Base-by-base conservation (phyloP, 2,329 filamentous ascomycete species). In the Juglanconis sp. region DNA sequence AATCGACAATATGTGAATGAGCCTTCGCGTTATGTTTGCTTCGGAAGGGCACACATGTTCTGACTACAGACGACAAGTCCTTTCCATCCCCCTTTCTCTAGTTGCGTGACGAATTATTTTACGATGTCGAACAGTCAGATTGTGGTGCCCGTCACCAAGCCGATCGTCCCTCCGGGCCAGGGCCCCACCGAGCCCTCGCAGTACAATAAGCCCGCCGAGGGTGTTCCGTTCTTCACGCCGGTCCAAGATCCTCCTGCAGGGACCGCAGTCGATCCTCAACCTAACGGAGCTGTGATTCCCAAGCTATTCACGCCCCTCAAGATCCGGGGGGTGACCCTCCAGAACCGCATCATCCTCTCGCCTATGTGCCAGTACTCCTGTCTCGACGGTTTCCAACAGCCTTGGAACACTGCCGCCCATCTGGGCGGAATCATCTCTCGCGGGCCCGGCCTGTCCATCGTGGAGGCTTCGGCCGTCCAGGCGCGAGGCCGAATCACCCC, bases 301-400 rank as follows among this genome's bases (percentile, higher is more conserved):
- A 69, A 65, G 44, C 67, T 81, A 32, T 81, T 81, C 68, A 72
- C 71, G 0, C 78, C 79, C 3, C 66, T 81, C 44, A 77, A 70
- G 51, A 74, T 81, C 54, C 72, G 78, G 42, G 72, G 73, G 52
- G 66, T 79, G 36, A 75, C 71, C 5, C 71, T 81, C 51, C 78
- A 75, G 42, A 81, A 81, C 63, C 75, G 79, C 47, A 74, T 79
- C 59, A 72, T 77, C 63, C 73, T 81, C 46, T 74, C 76, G 3
- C 79, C 79, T 10, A 77, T 81, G 76, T 80, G 78, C 72, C 78
- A 75, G 68, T 79, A 76, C 65, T 77, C 75, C 4, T 71, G 73
- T n/a, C 66, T 76, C 38, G 68, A 75, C 6, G 78, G 77, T 15
- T 70, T 73, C 64, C 68, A 74, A 62, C 78, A 74, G 3, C 72